Evolutionary conservation across 1,284 basidiomycete genomes (phyloP), one percentile per base, ranked within the genome.

Genomic region (Polyporus tsugae): DNA sequence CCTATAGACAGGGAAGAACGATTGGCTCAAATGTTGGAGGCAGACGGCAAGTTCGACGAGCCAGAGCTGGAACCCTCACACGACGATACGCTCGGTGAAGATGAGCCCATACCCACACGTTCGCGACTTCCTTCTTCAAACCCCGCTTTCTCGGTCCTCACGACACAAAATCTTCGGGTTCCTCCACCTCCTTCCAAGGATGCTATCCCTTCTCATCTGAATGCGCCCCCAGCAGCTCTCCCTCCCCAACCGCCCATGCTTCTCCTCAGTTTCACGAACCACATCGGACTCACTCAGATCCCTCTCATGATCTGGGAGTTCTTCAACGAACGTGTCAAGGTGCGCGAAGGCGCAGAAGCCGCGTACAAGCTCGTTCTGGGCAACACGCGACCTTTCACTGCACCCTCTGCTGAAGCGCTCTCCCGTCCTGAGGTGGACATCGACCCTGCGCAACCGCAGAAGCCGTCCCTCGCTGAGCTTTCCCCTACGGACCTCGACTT

Each of bases 261-360:
- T 62, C 87, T 98, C 66, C 90, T 98, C 41, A 89, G 94, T n/a
- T 98, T 95, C 81, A 86, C 88, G 64, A 93, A 97, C 77, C 86
- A 93, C 73, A 87, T 98, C 66, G 97, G 97, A 17, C 89, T 98
- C 80, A 86, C 85, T 49, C 94, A 95, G 76, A 91, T 98, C 70
- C 96, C 97, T 5, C 81, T 88, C 72, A 97, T 98, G 92, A 89
- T 98, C 65, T 91, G 89, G 86, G 92, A 92, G 74, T 97, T 95
- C 81, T 99, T 98, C 85, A 96, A 96, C 76, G 91, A 94, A 78
- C 90, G 95, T n/a, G 82, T 89, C 64, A 90, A 92, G 73, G 95
- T 95, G 7, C 86, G 82, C 4, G 81, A 87, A 22, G 97, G 97
- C 49, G 93, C 93, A 19, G 91, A 98, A 73, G 92, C 92, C 10